Evolutionary conservation across 768 basidiomycete genomes (phyloP).

Genomic region (Collybiopsis confluens): DNA sequence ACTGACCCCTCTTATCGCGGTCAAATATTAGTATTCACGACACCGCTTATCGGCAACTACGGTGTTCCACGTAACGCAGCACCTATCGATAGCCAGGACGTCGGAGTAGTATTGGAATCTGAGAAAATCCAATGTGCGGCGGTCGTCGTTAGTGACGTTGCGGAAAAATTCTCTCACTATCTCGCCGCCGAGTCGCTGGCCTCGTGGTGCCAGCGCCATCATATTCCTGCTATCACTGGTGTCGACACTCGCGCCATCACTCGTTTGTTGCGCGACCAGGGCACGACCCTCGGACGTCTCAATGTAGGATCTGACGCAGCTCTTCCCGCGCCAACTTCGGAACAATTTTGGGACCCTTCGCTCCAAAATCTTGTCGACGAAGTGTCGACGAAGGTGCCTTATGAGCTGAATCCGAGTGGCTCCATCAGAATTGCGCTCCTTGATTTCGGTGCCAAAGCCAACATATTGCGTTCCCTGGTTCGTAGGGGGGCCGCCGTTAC

Average conservation of each 20-base stretch:
- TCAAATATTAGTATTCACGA: constrained; percentile 98
- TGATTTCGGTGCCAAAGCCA: constrained; percentile 97
- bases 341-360: constrained; percentile 94
- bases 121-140: constrained; percentile 86
- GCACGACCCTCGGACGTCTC: constrained; percentile 91
- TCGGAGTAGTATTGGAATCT: constrained; percentile 88
- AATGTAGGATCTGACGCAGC: constrained; percentile 74
- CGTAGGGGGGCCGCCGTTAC: constrained; percentile 90
- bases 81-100: constrained; percentile 67
- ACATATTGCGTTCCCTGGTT: constrained; percentile 90
- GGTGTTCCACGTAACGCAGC: constrained; percentile 85
- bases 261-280: constrained; percentile 88
- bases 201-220: constrained; percentile 88
- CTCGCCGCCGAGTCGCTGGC: constrained; percentile 89
- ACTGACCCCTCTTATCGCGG: constrained; percentile 98
- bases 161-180: constrained; percentile 93
- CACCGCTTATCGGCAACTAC: constrained; percentile 98
- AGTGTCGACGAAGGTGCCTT: constrained; percentile 81
- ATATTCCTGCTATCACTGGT: constrained; percentile 91
- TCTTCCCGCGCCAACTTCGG: constrained; percentile 48
- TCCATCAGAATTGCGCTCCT: constrained; percentile 92
- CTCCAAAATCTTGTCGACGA: constrained; percentile 91
- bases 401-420: constrained; percentile 81
- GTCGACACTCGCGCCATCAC: constrained; percentile 99
- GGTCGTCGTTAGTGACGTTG: constrained; percentile 91